A percentile compares a stretch with the other conserved stretches of the same genome.
These are phyloP conservation scores for Chlorella sp. DNA, from an alignment of 139 green algal species.

Conservation along the genomic window DNA sequence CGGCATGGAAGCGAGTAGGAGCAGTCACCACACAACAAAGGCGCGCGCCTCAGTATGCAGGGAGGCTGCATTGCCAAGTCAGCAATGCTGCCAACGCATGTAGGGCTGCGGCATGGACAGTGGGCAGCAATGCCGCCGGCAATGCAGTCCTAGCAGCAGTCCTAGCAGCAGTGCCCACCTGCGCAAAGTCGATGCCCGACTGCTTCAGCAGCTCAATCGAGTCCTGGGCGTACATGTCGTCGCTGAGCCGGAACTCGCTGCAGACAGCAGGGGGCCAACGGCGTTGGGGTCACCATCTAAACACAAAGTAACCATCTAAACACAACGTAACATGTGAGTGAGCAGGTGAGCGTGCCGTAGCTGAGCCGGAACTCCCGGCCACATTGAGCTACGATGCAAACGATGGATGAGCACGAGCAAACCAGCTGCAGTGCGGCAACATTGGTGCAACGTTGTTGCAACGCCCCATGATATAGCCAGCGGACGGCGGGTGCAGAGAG, in stretches of 20 bases:
- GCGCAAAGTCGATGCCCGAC: constrained; percentile 96
- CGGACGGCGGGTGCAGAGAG: too few relatives aligned
- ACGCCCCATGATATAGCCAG: too few relatives aligned
- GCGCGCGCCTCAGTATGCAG: constrained; percentile 76
- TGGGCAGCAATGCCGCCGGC: too few relatives aligned
- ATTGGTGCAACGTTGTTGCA: not conserved
- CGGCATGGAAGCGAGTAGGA: too few relatives aligned
- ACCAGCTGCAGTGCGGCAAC: not conserved
- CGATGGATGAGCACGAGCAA: not conserved
- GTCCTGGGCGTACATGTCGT: constrained; percentile 98
- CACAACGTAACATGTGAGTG: too few relatives aligned
- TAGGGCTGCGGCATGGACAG: too few relatives aligned
- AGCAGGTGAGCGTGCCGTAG: too few relatives aligned
- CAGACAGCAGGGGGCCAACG: not conserved
- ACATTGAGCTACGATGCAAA: not conserved
- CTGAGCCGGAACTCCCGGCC: too few relatives aligned
- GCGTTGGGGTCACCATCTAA: too few relatives aligned
- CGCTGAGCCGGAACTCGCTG: constrained; percentile 88
- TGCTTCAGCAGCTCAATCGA: constrained; percentile 97
- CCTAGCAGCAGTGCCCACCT: too few relatives aligned
- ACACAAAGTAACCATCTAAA: too few relatives aligned
- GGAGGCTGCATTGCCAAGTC: not conserved
- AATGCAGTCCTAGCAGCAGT: too few relatives aligned
- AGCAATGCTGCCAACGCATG: not conserved
- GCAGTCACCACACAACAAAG: constrained; percentile 93